Base-by-base conservation (phyloP, 192 early-diverging fungal species). In the Linnemannia elongata region DNA sequence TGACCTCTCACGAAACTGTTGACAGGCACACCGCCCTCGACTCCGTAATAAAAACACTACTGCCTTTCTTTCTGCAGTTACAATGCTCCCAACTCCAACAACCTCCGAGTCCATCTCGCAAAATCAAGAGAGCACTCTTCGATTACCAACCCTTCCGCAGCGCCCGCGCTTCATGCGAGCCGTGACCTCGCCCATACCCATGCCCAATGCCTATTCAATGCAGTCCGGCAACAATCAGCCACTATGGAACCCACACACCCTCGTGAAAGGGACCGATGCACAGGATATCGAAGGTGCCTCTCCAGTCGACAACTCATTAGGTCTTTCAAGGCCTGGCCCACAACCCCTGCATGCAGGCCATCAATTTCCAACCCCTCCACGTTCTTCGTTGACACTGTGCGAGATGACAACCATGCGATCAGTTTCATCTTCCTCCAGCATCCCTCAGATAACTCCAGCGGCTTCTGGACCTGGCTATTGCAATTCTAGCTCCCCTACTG, bases 171-270 rank as follows among this genome's bases (percentile, higher is more conserved):
- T 82, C 41, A 24, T 82, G 24, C 80, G 80, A 17, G 80, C 80
- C 68, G 70, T 82, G 63, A 82, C 80, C 24, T 82, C 74, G 33
- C 80, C 80, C 22, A 60, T 76, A 44, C 80, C 80, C 4, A 20
- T 47, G 22, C 80, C 76, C 74, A 24, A 15, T 35, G 66, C 74
- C 42, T 81, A 70, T 81, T 66, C 49, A 41, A 27, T 47, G 7
- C 74, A 63, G 20, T 45, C 30, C 18, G 20, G 36, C 47, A 47
- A 70, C 36, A 30, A 27, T 1, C 18, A 74, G 5, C 1, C 80
- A 42, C 35, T 30, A 66, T 66, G 24, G 74, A 13, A 13, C 52
- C 17, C 22, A 20, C 20, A 22, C 68, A 55, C 30, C n/a, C 44
- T 22, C 27, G 45, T 18, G 0, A 12, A 49, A 76, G 54, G 47